Percentiles rank a stretch among this genome's conserved stretches.
Conservation (phyloP, 495 filamentous ascomycete genomes). For the Letharia lupina region DNA sequence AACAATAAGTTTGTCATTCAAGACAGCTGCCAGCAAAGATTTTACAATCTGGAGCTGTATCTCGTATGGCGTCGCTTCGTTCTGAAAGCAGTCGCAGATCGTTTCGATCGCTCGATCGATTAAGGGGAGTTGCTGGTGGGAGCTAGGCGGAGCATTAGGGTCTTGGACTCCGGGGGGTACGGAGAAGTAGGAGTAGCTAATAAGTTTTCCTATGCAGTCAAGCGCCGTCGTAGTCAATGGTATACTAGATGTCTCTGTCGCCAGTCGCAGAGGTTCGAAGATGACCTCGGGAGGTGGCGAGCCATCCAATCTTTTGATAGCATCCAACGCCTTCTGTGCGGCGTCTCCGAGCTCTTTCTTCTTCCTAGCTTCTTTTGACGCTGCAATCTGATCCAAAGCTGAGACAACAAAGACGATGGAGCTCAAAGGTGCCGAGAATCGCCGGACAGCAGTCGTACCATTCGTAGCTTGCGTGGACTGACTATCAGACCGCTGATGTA, state of each 20-base stretch:
- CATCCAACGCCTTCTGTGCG: slow-evolving; percentile 68
- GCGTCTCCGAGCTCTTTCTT: slow-evolving; percentile 73
- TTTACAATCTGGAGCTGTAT: slow-evolving; percentile 97
- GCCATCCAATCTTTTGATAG: slow-evolving; percentile 68
- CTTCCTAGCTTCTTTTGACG: slow-evolving; percentile 76
- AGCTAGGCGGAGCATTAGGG: slow-evolving; percentile 15
- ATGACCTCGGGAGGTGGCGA: slow-evolving; percentile 78
- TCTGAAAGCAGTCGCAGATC: slow-evolving; percentile 98
- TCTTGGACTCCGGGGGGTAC: slow-evolving; percentile 47
- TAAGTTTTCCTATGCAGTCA: slow-evolving; percentile 97
- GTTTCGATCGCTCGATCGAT: slow-evolving; percentile 98
- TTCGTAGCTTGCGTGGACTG: slow-evolving; percentile 49
- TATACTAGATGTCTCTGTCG: slow-evolving; percentile 75
- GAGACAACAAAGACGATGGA: slow-evolving; percentile 92
- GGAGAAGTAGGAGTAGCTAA: slow-evolving; percentile 96
- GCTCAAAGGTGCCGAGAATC: slow-evolving; percentile 57
- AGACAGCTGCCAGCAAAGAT: slow-evolving; percentile 84
- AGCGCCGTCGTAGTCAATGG: slow-evolving; percentile 80
- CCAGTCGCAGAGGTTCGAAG: slow-evolving; percentile 81
- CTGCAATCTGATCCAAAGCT: slow-evolving; percentile 80
- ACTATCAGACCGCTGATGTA: slow-evolving; percentile 47
- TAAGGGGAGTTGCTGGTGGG: slow-evolving; percentile 43
- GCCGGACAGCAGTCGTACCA: slow-evolving; percentile 42
- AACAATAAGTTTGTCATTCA: slow-evolving; percentile 97
- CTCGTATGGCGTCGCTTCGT: slow-evolving; percentile 81